Conservation (phyloP, 768 basidiomycete genomes). For the Auriscalpium vulgare region DNA sequence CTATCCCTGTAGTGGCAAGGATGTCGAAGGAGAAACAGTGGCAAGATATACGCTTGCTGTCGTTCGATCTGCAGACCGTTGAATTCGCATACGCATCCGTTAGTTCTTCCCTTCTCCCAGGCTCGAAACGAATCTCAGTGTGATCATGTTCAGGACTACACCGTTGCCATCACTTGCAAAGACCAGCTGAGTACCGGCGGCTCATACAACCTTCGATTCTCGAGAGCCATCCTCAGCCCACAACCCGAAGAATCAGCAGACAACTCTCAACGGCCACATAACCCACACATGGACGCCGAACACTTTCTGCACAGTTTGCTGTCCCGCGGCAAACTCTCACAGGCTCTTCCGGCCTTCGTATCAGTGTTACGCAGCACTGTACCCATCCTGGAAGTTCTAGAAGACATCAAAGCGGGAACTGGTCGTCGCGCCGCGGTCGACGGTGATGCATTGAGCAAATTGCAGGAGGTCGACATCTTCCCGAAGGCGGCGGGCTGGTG, state of each 20-base stretch:
- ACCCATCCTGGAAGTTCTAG: conserved; percentile 67
- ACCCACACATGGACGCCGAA: conserved; percentile 77
- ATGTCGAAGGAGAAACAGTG: conserved; percentile 70
- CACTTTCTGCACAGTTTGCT: conserved; percentile 67
- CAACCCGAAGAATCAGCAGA: conserved; percentile 11
- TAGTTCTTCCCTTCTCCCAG: conserved; percentile 11
- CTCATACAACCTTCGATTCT: conserved; percentile 68
- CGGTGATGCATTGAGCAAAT: not conserved
- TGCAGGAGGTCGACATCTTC: conserved; percentile 49
- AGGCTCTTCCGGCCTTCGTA: conserved; percentile 60
- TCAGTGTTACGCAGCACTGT: conserved; percentile 67
- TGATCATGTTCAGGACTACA: conserved; percentile 46
- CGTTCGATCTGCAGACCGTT: conserved; percentile 90
- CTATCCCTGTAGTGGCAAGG: conserved; percentile 54
- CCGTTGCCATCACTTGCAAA: conserved; percentile 70
- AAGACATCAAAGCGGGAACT: conserved; percentile 35
- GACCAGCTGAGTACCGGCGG: conserved; percentile 68
- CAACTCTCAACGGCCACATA: conserved; percentile 30
- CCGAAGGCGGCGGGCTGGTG: conserved; percentile 82
- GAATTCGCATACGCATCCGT: conserved; percentile 75
- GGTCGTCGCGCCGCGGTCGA: conserved; percentile 14
- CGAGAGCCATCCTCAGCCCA: conserved; percentile 29
- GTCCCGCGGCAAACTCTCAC: conserved; percentile 56
- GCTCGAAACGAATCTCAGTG: not conserved
- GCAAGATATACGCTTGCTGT: conserved; percentile 72